These are phyloP conservation scores for Viola odorata DNA, from an alignment of 345 rosid species.

Conservation along the genomic window DNA sequence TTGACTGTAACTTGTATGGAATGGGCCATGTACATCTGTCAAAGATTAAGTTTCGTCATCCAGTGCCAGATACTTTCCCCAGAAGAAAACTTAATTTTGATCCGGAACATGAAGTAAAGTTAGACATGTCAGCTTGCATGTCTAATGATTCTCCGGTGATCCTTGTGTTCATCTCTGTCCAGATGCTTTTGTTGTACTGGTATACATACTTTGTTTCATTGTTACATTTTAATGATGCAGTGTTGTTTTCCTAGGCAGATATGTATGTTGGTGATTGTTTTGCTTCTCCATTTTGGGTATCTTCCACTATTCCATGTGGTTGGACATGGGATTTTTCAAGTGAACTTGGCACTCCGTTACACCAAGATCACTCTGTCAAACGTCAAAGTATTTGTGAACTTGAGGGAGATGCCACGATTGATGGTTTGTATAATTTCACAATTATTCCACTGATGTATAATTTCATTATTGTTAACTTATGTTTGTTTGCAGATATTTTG, in stretches of 20 bases:
- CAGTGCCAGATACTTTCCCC: constrained; percentile 51
- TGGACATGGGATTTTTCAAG: constrained; percentile 64
- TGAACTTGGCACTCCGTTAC: constrained; percentile 38
- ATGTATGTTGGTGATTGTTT: constrained; percentile 33
- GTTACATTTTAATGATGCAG: constrained; percentile 2
- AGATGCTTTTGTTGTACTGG: background rate
- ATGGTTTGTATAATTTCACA: constrained; percentile 44
- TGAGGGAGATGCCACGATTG: constrained; percentile 76
- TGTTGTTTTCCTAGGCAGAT: constrained; percentile 51
- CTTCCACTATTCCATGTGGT: constrained; percentile 64
- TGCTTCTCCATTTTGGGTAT: constrained; percentile 55
- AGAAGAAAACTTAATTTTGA: constrained; percentile 31
- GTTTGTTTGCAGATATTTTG: constrained; percentile 57
- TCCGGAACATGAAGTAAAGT: constrained; percentile 25
- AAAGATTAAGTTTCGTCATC: constrained; percentile 76
- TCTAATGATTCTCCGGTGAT: constrained; percentile 45
- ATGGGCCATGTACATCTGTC: constrained; percentile 88
- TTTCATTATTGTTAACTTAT: background rate
- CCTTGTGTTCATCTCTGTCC: constrained; percentile 10
- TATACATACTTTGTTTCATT: background rate
- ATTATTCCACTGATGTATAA: constrained; percentile 2
- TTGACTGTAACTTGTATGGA: constrained; percentile 88
- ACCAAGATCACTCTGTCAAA: constrained; percentile 36
- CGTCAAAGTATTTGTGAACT: constrained; percentile 86
- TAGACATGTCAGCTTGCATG: constrained; percentile 19